Base-by-base conservation (phyloP, 768 basidiomycete species). In the Leucocoprinus leucothites region DNA sequence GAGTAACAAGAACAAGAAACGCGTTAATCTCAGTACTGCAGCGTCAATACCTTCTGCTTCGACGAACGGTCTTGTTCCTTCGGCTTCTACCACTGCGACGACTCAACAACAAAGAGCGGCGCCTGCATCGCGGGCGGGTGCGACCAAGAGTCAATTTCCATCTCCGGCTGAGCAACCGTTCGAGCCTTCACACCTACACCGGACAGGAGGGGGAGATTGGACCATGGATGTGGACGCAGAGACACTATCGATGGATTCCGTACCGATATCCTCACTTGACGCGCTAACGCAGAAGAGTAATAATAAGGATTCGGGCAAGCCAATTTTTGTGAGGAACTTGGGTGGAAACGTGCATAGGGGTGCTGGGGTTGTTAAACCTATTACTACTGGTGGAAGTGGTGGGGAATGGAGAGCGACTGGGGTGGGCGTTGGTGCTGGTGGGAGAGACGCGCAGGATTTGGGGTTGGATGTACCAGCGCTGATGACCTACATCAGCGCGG, bases 311-410 rank as follows among this genome's bases (percentile, higher is more conserved):
- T 74, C 73, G 3, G 66, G 64, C 18, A 66, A 65, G 13, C 53
- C 57, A 46, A 60, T 61, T 43, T 75, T 67, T 59, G 71, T 73
- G 26, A 71, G 77, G 49, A 92, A 91, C 14, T 70, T 92, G 22
- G 90, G 90, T 25, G 89, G 89, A 0, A 86, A 85, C 61, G 73
- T 82, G 25, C 64, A 56, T 48, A 71, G 85, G 63, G 82, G 79
- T 31, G 61, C 68, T 56, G 71, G 81, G 24, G 57, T 76, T 16
- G 72, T 83, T 13, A 82, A 79, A 60, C 84, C 89, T 65, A 78
- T 94, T 25, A 55, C 62, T n/a, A 63, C 66, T 63, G 46, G 59
- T 44, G 40, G 58, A 46, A 48, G 62, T 53, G 52, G 66, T 25
- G 26, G 59, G 58, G 47, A 56, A 46, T 22, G 24, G 58, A 57